Conservation (phyloP, 495 filamentous ascomycete species). For the Darksidea phi region DNA sequence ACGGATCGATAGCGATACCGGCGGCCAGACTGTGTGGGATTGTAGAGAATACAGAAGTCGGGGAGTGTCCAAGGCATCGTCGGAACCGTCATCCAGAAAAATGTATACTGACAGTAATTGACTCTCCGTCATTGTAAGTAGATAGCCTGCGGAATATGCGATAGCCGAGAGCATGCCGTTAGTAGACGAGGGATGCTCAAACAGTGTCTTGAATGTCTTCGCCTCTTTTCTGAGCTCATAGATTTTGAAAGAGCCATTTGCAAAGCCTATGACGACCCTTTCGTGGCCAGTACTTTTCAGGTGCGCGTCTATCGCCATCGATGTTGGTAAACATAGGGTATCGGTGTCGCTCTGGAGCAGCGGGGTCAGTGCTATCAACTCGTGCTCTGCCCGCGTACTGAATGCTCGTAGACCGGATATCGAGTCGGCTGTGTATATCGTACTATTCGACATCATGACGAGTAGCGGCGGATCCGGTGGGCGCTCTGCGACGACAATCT, state of each 20-base stretch:
- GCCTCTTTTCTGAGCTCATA: conserved; percentile 58
- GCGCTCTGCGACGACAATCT: conserved; percentile 63
- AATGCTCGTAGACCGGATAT: conserved; percentile 71
- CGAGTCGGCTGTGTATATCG: conserved; percentile 76
- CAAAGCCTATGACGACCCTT: conserved; percentile 70
- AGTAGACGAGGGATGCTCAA: conserved; percentile 53
- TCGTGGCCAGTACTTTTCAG: conserved; percentile 42
- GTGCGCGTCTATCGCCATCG: conserved; percentile 61
- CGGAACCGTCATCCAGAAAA: conserved; percentile 42
- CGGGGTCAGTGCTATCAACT: conserved; percentile 43
- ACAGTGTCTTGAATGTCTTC: conserved; percentile 49
- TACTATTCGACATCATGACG: conserved; percentile 68
- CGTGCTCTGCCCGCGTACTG: conserved; percentile 61
- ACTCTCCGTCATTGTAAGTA: conserved; percentile 71
- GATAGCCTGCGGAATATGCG: conserved; percentile 70
- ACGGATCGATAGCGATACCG: conserved; percentile 75
- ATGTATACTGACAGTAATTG: conserved; percentile 74
- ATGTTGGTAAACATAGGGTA: conserved; percentile 53
- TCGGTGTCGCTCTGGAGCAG: neutral
- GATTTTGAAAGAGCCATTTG: conserved; percentile 69
- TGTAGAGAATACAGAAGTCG: conserved; percentile 73
- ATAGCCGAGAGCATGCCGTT: conserved; percentile 72
- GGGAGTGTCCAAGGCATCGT: conserved; percentile 44
- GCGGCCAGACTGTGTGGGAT: conserved; percentile 76
- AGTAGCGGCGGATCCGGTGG: conserved; percentile 59